These are phyloP conservation scores for Aegilops speltoides DNA, from an alignment of 176 grass and related monocot species.

Conservation along the genomic window DNA sequence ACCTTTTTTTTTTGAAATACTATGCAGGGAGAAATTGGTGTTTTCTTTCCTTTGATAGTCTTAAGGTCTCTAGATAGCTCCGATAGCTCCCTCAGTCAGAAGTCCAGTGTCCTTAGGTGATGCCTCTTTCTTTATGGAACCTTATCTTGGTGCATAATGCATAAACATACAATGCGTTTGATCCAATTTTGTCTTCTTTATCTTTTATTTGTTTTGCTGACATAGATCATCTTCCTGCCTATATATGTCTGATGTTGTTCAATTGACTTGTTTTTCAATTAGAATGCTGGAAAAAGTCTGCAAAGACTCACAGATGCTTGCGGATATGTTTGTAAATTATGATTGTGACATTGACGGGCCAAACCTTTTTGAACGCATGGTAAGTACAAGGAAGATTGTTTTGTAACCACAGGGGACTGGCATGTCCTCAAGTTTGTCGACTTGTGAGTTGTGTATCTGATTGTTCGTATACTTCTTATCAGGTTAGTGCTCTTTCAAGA, in stretches of 20 bases:
- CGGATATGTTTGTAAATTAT: conserved; percentile 99
- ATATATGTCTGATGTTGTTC: conserved; percentile 28
- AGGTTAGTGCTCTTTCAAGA: conserved; percentile 95
- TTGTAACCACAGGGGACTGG: background rate
- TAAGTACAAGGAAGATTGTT: conserved; percentile 30
- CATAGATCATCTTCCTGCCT: background rate
- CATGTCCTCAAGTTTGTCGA: conserved; percentile 14
- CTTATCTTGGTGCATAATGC: background rate
- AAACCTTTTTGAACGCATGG: conserved; percentile 92
- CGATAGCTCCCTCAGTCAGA: conserved; percentile 74
- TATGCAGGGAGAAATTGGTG: conserved; percentile 97
- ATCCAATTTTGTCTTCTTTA: background rate
- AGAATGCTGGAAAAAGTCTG: conserved; percentile 99
- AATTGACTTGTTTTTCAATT: conserved; percentile 39
- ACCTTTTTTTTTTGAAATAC: conserved; percentile 7
- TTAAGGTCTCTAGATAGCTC: conserved; percentile 92
- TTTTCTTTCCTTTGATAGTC: conserved; percentile 98
- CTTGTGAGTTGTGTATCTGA: conserved; percentile 17
- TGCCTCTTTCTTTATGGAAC: conserved; percentile 18
- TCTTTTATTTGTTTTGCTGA: conserved; percentile 29
- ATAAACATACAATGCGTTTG: background rate
- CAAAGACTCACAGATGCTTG: conserved; percentile 99
- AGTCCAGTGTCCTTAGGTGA: conserved; percentile 92
- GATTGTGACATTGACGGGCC: conserved; percentile 99
- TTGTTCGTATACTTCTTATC: conserved; percentile 29